These are phyloP conservation scores for Trichoderma guizhouense DNA, from an alignment of 2,329 filamentous ascomycete genomes.

Conservation along the genomic window DNA sequence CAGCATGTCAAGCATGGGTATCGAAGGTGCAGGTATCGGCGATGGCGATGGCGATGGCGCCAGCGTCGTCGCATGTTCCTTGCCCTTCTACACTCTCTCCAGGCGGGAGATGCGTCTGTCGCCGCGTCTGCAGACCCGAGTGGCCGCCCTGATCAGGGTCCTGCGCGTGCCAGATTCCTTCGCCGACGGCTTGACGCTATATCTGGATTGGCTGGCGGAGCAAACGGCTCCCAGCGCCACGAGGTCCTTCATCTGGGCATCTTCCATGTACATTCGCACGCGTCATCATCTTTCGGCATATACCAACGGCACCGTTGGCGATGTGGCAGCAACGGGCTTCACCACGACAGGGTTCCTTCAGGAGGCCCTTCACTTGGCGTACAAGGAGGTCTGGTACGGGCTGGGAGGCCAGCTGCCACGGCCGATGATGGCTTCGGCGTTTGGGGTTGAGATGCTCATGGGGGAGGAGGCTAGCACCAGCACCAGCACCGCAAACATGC, in stretches of 20 bases:
- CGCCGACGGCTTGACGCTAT: slow-evolving; percentile 25
- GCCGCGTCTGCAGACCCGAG: slow-evolving; percentile 28
- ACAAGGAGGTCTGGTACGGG: slow-evolving; percentile 29
- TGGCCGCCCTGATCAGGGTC: slow-evolving; percentile 33
- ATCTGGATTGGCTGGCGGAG: slow-evolving; percentile 34
- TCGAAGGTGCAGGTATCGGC: background rate
- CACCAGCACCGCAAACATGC: background rate
- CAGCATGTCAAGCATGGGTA: background rate
- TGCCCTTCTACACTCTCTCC: slow-evolving; percentile 22
- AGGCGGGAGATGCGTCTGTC: slow-evolving; percentile 25
- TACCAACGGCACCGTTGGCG: background rate
- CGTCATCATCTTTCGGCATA: slow-evolving; percentile 25
- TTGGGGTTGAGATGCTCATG: slow-evolving; percentile 19
- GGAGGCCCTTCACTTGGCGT: slow-evolving; percentile 31
- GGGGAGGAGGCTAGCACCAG: background rate
- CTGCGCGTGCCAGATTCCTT: slow-evolving; percentile 24
- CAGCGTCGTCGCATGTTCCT: background rate
- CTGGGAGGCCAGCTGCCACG: slow-evolving; percentile 31
- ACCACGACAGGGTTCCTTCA: slow-evolving; percentile 28
- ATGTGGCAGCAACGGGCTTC: slow-evolving; percentile 23
- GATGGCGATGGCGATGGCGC: background rate
- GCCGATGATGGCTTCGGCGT: slow-evolving; percentile 28
- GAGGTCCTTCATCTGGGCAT: slow-evolving; percentile 31
- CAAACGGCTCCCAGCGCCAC: slow-evolving; percentile 25
- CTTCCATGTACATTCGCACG: slow-evolving; percentile 28